phyloP scores from a whole-genome alignment of 805 yeast species.

The Metahyphopichia silvanorum region DNA sequence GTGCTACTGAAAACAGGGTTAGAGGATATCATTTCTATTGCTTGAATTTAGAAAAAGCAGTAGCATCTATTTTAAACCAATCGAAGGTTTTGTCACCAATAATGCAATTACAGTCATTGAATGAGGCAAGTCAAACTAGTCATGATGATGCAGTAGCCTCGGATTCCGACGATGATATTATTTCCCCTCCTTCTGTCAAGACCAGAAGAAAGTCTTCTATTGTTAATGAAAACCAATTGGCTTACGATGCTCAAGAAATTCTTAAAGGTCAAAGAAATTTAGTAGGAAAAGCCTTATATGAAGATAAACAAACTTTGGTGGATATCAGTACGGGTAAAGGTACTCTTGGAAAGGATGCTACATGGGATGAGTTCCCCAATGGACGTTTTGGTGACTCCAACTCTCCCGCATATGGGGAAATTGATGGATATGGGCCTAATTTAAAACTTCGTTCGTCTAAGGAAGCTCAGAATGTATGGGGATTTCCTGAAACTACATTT shows the following conservation, averaged over 20 bases:
- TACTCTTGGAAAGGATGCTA: constrained; percentile 79
- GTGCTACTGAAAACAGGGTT: constrained; percentile 53
- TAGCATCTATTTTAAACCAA: constrained; percentile 75
- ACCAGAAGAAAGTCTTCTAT: constrained; percentile 35
- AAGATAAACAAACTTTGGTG: constrained; percentile 52
- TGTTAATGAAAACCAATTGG: constrained; percentile 39
- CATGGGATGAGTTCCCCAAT: constrained; percentile 97
- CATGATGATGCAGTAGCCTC: constrained; percentile 36
- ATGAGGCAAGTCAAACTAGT: too few relatives aligned
- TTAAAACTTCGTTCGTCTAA: constrained; percentile 65
- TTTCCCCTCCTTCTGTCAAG: constrained; percentile 23
- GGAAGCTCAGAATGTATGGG: constrained; percentile 76
- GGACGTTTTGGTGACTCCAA: constrained; percentile 94
- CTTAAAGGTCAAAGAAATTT: constrained; percentile 13
- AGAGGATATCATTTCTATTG: constrained; percentile 92
- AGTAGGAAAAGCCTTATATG: constrained; percentile 22
- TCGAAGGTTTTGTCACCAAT: constrained; percentile 49
- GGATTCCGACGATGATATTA: constrained; percentile 31
- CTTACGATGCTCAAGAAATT: constrained; percentile 12
- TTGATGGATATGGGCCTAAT: constrained; percentile 95
- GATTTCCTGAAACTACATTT: constrained; percentile 55
- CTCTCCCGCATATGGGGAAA: constrained; percentile 97
- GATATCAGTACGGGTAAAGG: constrained; percentile 86
- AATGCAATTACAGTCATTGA: constrained; percentile 36
- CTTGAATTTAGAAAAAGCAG: constrained; percentile 85